Base-by-base conservation (phyloP, 257 asterid genomes). In the Salvia hispanica region DNA sequence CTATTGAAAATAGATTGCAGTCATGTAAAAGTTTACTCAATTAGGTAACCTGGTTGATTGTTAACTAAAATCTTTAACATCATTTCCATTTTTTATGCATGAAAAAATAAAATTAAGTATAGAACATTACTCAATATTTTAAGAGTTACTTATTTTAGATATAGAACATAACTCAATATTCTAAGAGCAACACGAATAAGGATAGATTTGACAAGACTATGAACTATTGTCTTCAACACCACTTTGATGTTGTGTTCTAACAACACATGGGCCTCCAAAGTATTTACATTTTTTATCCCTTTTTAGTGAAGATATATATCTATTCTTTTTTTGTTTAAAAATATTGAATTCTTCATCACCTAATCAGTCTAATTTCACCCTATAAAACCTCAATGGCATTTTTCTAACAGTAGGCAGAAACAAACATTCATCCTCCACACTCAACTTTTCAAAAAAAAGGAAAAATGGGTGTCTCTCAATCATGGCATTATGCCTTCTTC, bases 231-330 rank as follows among this genome's bases (percentile, higher is more conserved):
- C 85, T 79, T 82, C 58, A 77, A 82, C 81, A 80, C 67, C 81
- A 82, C 85, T 82, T 83, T 72, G 66, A 75, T 77, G 88, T 75
- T 77, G 78, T 75, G 74, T 66, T 79, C 79, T 76, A 73, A 73
- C 77, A n/a, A 79, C 74, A 76, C 34, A 55, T 36, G 6, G 39
- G 77, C 71, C 71, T 52, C 34, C 50, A 13, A 44, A 5, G 15
- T 45, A 10, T 45, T 45, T 44, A 1, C 13, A 12, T 3, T 3
- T 34, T 4, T 34, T 34, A 34, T 34, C 39, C 39, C 18, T 47
- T 47, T 47, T n/a, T 47, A 12, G 18, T 47, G 7, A 47, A 47
- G 16, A 52, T 52, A 25, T 25, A 25, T 25, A 25, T 25, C 2
- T 25, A 25, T 25, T 25, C 31, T 25, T 25, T 1, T 1, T 16